Evolutionary conservation across 2,329 filamentous ascomycete species (phyloP).

Genomic region (Ceratocystis ficicola): DNA sequence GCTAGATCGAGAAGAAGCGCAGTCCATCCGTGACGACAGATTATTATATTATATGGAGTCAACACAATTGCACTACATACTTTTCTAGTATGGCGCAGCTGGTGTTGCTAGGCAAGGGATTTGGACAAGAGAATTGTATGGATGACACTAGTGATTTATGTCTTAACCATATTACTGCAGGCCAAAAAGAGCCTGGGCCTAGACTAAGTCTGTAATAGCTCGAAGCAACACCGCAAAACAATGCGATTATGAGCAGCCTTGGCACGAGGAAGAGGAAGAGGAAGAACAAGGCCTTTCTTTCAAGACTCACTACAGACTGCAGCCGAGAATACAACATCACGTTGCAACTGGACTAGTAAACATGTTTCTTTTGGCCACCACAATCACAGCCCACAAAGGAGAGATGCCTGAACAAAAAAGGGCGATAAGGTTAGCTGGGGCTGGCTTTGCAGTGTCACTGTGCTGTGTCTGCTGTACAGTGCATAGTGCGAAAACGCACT

Average conservation of each 20-base stretch:
- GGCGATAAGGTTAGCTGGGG: too few relatives aligned
- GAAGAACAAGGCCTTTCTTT: too few relatives aligned
- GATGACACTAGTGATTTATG: slow-evolving; percentile 10
- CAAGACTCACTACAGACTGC: too few relatives aligned
- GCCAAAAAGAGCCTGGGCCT: not conserved
- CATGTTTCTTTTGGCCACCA: too few relatives aligned
- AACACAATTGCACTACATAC: not conserved
- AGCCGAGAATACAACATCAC: too few relatives aligned
- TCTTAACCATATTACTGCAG: not conserved
- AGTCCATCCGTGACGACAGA: not conserved
- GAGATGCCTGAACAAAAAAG: too few relatives aligned
- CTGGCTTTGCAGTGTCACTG: too few relatives aligned
- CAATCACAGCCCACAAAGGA: too few relatives aligned
- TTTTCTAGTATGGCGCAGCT: not conserved
- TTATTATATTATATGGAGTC: not conserved
- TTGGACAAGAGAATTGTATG: slow-evolving; percentile 6
- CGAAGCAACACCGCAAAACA: not conserved
- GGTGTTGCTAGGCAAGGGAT: not conserved
- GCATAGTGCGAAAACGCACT: too few relatives aligned
- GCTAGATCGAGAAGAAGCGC: not conserved
- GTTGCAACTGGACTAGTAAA: too few relatives aligned
- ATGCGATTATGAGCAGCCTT: not conserved
- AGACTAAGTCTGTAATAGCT: not conserved
- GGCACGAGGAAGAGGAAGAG: too few relatives aligned
- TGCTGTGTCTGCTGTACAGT: too few relatives aligned